phyloP scores from a whole-genome alignment of 805 yeast genomes.

The Hanseniaspora lindneri region DNA sequence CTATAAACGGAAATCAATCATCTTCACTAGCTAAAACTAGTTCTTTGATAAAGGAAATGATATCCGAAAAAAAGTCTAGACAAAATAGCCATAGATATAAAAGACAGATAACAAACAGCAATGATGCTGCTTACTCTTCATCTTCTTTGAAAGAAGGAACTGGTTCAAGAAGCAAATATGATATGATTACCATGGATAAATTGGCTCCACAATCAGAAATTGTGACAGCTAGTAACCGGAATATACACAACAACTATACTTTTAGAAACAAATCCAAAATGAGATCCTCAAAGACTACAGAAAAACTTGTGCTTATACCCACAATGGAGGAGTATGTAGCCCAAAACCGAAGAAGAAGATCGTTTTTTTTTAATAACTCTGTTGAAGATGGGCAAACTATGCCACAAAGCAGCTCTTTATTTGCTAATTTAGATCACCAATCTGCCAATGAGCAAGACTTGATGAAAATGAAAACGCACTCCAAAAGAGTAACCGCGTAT shows the following conservation, averaged over 20 bases:
- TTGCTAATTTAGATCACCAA: constrained; percentile 36
- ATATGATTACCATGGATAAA: constrained; percentile 17
- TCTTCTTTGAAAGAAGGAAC: neutral
- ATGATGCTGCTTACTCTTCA: too few relatives aligned
- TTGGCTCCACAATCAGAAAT: constrained; percentile 21
- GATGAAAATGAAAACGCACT: neutral
- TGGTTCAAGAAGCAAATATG: neutral
- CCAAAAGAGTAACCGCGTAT: constrained; percentile 71
- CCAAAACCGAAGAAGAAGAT: constrained; percentile 20
- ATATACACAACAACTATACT: constrained; percentile 2
- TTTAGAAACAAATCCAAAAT: constrained; percentile 31
- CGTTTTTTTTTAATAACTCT: constrained; percentile 7
- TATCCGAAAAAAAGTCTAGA: constrained; percentile 1
- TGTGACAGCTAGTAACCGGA: constrained; percentile 33
- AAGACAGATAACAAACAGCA: too few relatives aligned
- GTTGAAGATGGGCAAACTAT: neutral
- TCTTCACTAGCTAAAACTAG: constrained; percentile 8
- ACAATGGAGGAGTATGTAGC: constrained; percentile 14
- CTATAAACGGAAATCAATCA: neutral
- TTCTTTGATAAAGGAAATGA: constrained; percentile 10
- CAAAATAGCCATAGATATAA: too few relatives aligned
- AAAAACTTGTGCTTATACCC: constrained; percentile 78
- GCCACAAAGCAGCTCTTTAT: constrained; percentile 17
- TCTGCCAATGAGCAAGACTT: constrained; percentile 35
- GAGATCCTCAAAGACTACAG: constrained; percentile 76